Base-by-base conservation (phyloP, 1,139 yeast genomes). In the Diutina rugosa region DNA sequence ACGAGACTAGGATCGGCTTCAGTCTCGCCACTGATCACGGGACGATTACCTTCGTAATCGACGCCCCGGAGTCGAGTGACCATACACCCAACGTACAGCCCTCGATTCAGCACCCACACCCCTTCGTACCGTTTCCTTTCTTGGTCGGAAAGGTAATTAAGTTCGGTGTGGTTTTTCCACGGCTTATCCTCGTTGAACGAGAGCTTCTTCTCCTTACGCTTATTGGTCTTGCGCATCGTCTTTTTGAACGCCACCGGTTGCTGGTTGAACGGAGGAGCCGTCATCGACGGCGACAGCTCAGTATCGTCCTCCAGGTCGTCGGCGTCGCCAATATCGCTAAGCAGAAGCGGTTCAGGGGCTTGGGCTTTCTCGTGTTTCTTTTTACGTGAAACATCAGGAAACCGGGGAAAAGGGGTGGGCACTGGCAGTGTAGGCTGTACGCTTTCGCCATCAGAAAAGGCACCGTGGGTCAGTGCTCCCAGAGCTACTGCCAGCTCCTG, bases 121-220 rank as follows among this genome's bases (percentile, higher is more conserved):
- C 96, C 96, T 67, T 90, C 97, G 67, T 91, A 91, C 55, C 98
- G 71, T 65, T 90, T 90, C 58, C 89, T 76, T 67, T 93, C 98
- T 46, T 76, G 78, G 35, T 85, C 90, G 0, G 87, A 78, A 12
- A 90, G 77, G 56, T 72, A 75, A 54, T 74, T 75, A 10, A 84
- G 75, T 60, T 83, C 87, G 49, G 74, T 75, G 66, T 90, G 97
- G 64, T 89, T 85, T 64, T 91, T 93, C 98, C 99, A 93, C 0
- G 98, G 98, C 67, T 91, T 90, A 61, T 88, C 90, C 63, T 88
- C 96, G 66, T 93, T 87, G 67, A 93, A 91, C 28, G 70, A 67
- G 51, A 74, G 70, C 62, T 76, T 77, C 60, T 72, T 73, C 30
- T 72, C 75, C 57, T 69, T 72, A 55, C 69, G 63, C 57, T 69